phyloP scores from a whole-genome alignment of 305 asterid species.

The Caryopteris hybrid region DNA sequence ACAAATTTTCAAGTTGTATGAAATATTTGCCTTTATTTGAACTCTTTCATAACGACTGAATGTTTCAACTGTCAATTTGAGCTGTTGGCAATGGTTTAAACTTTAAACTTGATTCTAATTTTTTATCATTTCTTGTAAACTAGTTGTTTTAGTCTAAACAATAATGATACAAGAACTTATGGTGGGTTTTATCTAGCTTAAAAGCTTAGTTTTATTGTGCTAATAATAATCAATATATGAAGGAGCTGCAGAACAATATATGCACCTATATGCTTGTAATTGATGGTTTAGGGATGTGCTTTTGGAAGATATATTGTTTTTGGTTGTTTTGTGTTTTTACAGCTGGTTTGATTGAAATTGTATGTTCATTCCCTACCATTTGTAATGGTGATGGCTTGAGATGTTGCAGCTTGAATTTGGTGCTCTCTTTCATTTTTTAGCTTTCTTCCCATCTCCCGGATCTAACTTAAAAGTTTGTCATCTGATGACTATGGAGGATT shows the following conservation, averaged over 20 bases:
- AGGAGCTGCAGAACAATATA: not conserved
- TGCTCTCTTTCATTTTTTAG: not conserved
- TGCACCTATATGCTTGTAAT: not conserved
- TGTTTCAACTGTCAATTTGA: not conserved
- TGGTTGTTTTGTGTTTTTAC: not conserved
- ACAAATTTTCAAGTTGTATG: not conserved
- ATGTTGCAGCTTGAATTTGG: not conserved
- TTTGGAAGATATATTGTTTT: not conserved
- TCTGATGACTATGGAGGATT: not conserved
- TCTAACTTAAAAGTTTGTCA: not conserved
- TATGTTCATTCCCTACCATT: not conserved
- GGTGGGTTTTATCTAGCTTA: not conserved
- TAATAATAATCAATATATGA: no score
- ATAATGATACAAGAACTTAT: not conserved
- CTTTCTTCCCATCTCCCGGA: not conserved
- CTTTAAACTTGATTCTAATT: not conserved
- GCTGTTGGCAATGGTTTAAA: not conserved
- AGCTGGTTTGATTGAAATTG: not conserved
- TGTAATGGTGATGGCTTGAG: not conserved
- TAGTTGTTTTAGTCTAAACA: not conserved
- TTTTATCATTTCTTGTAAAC: not conserved
- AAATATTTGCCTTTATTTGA: not conserved
- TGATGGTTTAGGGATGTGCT: not conserved
- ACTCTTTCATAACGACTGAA: not conserved
- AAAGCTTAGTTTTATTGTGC: not conserved